These are phyloP conservation scores for Fusarium mexicanum DNA, from an alignment of 2,329 filamentous ascomycete genomes.

Conservation along the genomic window DNA sequence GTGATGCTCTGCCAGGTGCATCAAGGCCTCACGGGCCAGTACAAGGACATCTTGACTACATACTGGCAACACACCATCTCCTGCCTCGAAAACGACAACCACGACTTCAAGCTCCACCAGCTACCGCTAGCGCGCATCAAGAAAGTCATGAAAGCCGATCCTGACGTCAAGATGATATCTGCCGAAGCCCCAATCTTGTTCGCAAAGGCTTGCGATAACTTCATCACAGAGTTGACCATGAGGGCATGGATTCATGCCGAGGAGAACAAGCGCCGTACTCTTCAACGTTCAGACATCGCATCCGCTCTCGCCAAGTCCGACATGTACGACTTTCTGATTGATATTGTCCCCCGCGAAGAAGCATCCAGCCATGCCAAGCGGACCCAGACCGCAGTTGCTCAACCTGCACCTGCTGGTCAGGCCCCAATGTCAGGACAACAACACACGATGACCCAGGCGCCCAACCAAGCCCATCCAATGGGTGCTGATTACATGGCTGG, in stretches of 20 bases:
- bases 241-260: slow-evolving; percentile 99
- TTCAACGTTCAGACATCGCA: slow-evolving; percentile 96
- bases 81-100: slow-evolving; percentile 91
- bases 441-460: slow-evolving; percentile 61
- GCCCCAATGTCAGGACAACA: slow-evolving; percentile 63
- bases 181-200: slow-evolving; percentile 98
- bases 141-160: slow-evolving; percentile 99
- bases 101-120: slow-evolving; percentile 99
- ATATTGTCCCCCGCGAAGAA: slow-evolving; percentile 97
- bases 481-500: slow-evolving; percentile 70
- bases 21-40: slow-evolving; percentile 90
- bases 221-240: slow-evolving; percentile 99
- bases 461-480: slow-evolving; percentile 69
- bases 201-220: slow-evolving; percentile 98
- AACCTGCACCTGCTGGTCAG: slow-evolving; percentile 60
- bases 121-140: slow-evolving; percentile 97
- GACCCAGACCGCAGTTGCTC: slow-evolving; percentile 57
- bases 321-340: slow-evolving; percentile 99
- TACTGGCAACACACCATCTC: slow-evolving; percentile 99
- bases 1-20: slow-evolving; percentile 72
- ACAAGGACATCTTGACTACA: slow-evolving; percentile 96
- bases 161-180: slow-evolving; percentile 99
- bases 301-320: slow-evolving; percentile 96
- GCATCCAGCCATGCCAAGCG: slow-evolving; percentile 87
- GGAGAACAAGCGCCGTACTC: slow-evolving; percentile 95